Evolutionary conservation across 2,329 filamentous ascomycete species (phyloP).

Genomic region (Colletotrichum sp.): DNA sequence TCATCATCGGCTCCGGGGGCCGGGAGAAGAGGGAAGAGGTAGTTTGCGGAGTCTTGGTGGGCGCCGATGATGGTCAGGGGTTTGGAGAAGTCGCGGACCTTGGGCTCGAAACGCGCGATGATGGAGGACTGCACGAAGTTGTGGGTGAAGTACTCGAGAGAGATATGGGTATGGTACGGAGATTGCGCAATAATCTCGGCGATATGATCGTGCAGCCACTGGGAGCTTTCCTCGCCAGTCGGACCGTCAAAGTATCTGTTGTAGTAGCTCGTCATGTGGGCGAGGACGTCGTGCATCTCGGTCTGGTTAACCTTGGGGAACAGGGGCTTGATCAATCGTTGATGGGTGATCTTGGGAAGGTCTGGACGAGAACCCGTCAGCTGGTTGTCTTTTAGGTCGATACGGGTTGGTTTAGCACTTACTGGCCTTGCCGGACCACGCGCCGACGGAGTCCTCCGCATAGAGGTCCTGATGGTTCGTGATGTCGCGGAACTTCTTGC

Average conservation of each 20-base stretch:
- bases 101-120: constrained; percentile 67
- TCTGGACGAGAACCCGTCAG: constrained; percentile 22
- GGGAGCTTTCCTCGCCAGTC: constrained; percentile 34
- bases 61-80: constrained; percentile 65
- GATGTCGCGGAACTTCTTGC: constrained; percentile 76
- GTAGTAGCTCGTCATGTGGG: constrained; percentile 65
- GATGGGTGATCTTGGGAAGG: constrained; percentile 46
- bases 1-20: constrained; percentile 79
- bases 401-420: neutral
- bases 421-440: constrained; percentile 34
- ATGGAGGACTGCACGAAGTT: constrained; percentile 74
- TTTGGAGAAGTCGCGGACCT: constrained; percentile 35
- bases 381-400: accelerated
- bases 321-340: constrained; percentile 60
- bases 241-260: constrained; percentile 59
- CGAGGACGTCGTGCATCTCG: constrained; percentile 69
- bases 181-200: constrained; percentile 37
- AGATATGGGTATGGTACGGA: constrained; percentile 41
- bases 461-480: constrained; percentile 64
- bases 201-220: constrained; percentile 40
- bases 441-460: constrained; percentile 25
- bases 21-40: constrained; percentile 71
- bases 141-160: constrained; percentile 62
- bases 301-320: constrained; percentile 63
- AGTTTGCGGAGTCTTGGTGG: constrained; percentile 77